Evolutionary conservation across 495 filamentous ascomycete species (phyloP).

Genomic region (Parachaetomium inaequale): DNA sequence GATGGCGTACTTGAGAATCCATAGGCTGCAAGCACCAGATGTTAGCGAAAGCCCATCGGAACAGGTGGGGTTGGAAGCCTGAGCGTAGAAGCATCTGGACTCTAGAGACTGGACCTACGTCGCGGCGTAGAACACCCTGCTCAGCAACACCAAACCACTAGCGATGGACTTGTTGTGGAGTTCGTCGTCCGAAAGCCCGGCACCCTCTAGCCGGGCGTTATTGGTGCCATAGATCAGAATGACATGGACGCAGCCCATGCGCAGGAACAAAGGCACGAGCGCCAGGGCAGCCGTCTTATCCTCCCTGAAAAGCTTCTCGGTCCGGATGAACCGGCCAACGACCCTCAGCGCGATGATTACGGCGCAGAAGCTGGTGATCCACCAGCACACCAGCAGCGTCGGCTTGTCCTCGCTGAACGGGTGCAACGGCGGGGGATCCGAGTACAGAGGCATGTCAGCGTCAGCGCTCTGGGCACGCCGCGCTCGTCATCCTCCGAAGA

Average conservation of each 20-base stretch:
- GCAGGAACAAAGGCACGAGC: slow-evolving; percentile 71
- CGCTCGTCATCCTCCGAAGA: slow-evolving; percentile 61
- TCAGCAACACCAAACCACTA: slow-evolving; percentile 61
- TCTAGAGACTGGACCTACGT: slow-evolving; percentile 51
- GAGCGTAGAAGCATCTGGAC: neutral
- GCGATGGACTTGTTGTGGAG: slow-evolving; percentile 54
- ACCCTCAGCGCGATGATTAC: slow-evolving; percentile 76
- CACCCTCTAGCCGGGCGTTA: slow-evolving; percentile 55
- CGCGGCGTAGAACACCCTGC: slow-evolving; percentile 64
- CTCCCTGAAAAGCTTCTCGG: slow-evolving; percentile 76
- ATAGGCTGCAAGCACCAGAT: slow-evolving; percentile 58
- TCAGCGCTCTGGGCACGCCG: slow-evolving; percentile 27
- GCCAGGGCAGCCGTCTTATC: slow-evolving; percentile 81
- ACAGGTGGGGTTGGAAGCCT: neutral
- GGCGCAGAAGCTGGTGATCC: slow-evolving; percentile 81
- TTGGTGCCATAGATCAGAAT: slow-evolving; percentile 86
- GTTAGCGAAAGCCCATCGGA: neutral
- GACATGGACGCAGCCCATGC: slow-evolving; percentile 85
- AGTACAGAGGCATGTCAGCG: slow-evolving; percentile 52
- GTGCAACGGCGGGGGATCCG: slow-evolving; percentile 56
- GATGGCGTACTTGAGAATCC: slow-evolving; percentile 86
- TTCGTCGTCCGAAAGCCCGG: slow-evolving; percentile 42
- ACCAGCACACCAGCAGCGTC: slow-evolving; percentile 87
- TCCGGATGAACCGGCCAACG: slow-evolving; percentile 72
- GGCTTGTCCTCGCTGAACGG: slow-evolving; percentile 60